Conservation (phyloP, 257 asterid genomes). For the Solanum lignicaule region DNA sequence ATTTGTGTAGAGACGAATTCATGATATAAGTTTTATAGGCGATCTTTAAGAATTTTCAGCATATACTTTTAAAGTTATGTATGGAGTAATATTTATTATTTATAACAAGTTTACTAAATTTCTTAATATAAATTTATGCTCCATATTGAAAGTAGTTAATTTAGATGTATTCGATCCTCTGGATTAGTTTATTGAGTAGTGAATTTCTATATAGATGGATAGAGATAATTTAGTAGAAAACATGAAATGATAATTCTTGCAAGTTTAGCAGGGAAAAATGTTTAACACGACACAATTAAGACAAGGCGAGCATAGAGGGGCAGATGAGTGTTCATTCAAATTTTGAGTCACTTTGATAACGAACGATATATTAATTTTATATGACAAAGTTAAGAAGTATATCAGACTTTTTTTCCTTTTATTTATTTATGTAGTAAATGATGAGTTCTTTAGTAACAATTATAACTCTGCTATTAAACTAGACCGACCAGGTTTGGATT, state of each 20-base stretch:
- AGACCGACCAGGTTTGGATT: background rate
- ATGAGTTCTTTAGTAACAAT: background rate
- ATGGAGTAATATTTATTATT: background rate
- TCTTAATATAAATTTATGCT: background rate
- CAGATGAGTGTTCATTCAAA: too few species aligned
- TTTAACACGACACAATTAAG: too few species aligned
- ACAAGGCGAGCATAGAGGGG: too few species aligned
- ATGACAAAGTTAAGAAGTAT: too few species aligned
- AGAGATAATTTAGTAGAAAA: too few species aligned
- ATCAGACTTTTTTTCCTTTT: too few species aligned
- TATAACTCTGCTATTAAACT: background rate
- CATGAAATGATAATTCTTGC: too few species aligned
- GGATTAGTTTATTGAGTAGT: too few species aligned
- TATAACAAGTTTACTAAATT: background rate
- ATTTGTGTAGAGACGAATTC: background rate
- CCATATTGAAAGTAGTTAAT: background rate
- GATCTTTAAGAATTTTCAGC: background rate
- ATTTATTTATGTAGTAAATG: background rate
- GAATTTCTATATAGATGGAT: too few species aligned
- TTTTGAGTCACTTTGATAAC: too few species aligned
- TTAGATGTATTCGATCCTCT: too few species aligned
- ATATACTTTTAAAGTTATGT: background rate
- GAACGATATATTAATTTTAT: rapidly evolving
- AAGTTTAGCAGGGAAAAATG: too few species aligned
- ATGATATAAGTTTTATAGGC: background rate